Percentiles rank a stretch among this genome's conserved stretches.
Conservation (phyloP, 2,329 filamentous ascomycete genomes). For the Pseudogymnoascus sp. region DNA sequence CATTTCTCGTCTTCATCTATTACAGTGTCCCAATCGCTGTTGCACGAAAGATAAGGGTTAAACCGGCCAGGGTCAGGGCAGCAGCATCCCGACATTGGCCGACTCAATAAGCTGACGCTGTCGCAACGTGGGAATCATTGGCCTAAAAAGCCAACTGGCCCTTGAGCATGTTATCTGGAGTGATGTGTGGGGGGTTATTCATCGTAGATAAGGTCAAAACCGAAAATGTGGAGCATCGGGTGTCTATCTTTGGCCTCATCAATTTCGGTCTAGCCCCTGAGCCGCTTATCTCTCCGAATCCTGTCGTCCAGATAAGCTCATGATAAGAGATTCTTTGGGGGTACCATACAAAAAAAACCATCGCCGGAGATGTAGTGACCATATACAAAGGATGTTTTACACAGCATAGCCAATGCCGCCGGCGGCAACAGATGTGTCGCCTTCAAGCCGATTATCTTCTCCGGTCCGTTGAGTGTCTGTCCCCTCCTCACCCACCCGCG, state of each 20-base stretch:
- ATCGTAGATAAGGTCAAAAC: background rate
- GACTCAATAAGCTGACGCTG: background rate
- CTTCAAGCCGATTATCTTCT: background rate
- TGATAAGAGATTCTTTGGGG: background rate
- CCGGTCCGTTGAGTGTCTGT: background rate
- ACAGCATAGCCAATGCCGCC: background rate
- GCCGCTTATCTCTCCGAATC: background rate
- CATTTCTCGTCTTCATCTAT: background rate
- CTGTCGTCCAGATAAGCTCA: slow-evolving; percentile 6
- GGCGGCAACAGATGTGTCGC: background rate
- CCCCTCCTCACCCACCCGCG: background rate
- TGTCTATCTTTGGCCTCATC: background rate
- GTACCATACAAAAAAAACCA: background rate
- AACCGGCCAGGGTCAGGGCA: background rate
- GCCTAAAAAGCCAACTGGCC: background rate
- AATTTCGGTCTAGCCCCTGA: background rate
- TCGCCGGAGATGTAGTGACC: background rate
- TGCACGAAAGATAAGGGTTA: background rate
- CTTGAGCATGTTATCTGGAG: background rate
- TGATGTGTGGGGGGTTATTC: background rate
- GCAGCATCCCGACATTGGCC: background rate
- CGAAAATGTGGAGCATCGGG: background rate
- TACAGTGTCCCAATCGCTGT: background rate
- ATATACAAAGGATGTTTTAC: background rate
- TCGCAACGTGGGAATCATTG: background rate